Percentiles rank a stretch among this genome's conserved stretches.
phyloP scores from a whole-genome alignment of 768 basidiomycete genomes.

The Suillus occidentalis region DNA sequence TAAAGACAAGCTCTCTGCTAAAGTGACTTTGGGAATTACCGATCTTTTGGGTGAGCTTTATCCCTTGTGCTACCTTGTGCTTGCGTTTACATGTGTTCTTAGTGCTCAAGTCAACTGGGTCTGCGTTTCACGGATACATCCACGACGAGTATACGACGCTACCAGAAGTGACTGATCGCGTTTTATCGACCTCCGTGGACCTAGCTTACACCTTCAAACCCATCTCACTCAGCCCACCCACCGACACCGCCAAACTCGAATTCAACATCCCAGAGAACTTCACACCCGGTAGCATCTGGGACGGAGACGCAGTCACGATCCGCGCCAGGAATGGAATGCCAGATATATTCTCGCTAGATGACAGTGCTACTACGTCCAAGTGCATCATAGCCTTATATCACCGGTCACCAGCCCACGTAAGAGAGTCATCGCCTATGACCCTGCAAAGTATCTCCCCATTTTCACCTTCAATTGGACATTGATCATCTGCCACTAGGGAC shows the following conservation, averaged over 20 bases:
- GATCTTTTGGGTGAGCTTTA: conserved; percentile 72
- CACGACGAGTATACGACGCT: conserved; percentile 91
- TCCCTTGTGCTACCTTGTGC: neutral
- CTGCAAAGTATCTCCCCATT: too few species aligned
- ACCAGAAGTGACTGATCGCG: conserved; percentile 78
- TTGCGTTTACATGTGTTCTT: conserved; percentile 21
- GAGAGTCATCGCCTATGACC: too few species aligned
- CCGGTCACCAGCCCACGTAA: too few species aligned
- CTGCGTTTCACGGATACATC: conserved; percentile 78
- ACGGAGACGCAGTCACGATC: conserved; percentile 50
- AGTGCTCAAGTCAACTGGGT: conserved; percentile 92
- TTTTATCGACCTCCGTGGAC: conserved; percentile 88
- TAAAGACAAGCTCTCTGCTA: conserved; percentile 60
- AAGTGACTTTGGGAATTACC: conserved; percentile 65
- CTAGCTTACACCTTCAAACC: conserved; percentile 64
- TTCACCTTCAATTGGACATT: too few species aligned
- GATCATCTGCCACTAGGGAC: too few species aligned
- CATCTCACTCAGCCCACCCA: conserved; percentile 45
- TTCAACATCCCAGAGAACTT: conserved; percentile 41
- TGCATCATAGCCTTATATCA: conserved; percentile 38
- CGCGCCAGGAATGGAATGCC: conserved; percentile 66
- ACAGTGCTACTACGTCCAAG: conserved; percentile 93
- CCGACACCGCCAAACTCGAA: conserved; percentile 51
- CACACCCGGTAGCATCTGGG: conserved; percentile 56
- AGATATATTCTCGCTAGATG: conserved; percentile 80